phyloP scores from a whole-genome alignment of 108 stramenopile genomes.

The Asterionellopsis glacialis region DNA sequence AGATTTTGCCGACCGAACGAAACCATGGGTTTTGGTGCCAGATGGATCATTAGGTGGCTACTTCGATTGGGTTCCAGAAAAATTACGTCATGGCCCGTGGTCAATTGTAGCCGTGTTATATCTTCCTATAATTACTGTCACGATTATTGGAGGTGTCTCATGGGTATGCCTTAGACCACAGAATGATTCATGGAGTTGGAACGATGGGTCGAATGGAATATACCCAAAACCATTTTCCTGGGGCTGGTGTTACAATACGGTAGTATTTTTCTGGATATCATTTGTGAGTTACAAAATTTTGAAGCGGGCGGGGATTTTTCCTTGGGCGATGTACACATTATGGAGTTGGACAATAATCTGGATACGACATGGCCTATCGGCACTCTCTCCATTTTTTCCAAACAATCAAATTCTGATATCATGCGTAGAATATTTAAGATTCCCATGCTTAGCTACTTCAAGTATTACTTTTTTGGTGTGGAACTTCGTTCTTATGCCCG shows the following conservation, averaged over 20 bases:
- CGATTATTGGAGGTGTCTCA: constrained; percentile 1
- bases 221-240: constrained; percentile 26
- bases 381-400: constrained; percentile 45
- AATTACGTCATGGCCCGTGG: constrained; percentile 72
- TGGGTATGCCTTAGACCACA: neutral
- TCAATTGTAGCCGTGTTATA: constrained; percentile 19
- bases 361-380: constrained; percentile 50
- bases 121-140: neutral
- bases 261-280: constrained; percentile 42
- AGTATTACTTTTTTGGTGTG: constrained; percentile 68
- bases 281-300: constrained; percentile 19
- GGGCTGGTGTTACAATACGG: constrained; percentile 36
- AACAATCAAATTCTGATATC: constrained; percentile 21
- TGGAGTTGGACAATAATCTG: constrained; percentile 58
- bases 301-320: too few relatives aligned
- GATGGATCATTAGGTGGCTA: constrained; percentile 57
- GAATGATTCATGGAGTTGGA: constrained; percentile 17
- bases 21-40: constrained; percentile 53
- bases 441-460: constrained; percentile 59
- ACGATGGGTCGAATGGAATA: neutral
- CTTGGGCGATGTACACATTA: constrained; percentile 57
- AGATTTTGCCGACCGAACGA: neutral
- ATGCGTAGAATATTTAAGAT: constrained; percentile 43
- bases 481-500: constrained; percentile 76
- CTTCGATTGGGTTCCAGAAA: constrained; percentile 70